Conservation (phyloP, 2,329 filamentous ascomycete genomes). For the Periglandula ipomoeae region DNA sequence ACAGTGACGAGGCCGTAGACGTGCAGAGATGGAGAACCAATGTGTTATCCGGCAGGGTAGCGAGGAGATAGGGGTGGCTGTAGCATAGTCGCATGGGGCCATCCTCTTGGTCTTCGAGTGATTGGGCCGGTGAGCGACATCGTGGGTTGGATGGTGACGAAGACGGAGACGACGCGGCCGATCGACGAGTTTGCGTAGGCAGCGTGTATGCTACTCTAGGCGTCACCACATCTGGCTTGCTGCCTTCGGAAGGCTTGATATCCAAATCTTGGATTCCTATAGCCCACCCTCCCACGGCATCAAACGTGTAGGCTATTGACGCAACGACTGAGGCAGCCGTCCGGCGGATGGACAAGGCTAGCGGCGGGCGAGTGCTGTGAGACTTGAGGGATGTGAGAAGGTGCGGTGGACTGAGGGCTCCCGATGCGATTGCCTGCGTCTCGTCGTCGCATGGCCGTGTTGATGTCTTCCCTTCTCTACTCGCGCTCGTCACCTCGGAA, state of each 20-base stretch:
- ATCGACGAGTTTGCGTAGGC: constrained; percentile 19
- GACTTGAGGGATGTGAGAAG: constrained; percentile 74
- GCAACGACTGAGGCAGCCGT: constrained; percentile 58
- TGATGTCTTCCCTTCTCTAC: not conserved
- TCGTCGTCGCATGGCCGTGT: not conserved
- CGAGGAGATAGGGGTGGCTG: constrained; percentile 75
- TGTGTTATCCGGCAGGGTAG: constrained; percentile 80
- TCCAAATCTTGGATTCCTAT: constrained; percentile 86
- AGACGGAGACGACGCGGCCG: constrained; percentile 9
- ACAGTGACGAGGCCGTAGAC: constrained; percentile 56
- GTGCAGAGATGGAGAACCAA: constrained; percentile 73
- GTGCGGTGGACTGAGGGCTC: constrained; percentile 17
- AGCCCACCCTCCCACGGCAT: constrained; percentile 73
- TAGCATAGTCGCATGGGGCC: constrained; percentile 60
- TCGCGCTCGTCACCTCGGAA: not conserved
- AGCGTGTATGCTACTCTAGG: constrained; percentile 28
- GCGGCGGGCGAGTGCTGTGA: constrained; percentile 65
- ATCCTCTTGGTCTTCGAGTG: constrained; percentile 13
- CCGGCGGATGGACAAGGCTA: constrained; percentile 74
- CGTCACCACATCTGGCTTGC: constrained; percentile 20
- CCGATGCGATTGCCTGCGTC: not conserved
- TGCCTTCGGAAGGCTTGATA: constrained; percentile 33
- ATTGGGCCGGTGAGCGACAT: constrained; percentile 7
- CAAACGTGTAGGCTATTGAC: constrained; percentile 78
- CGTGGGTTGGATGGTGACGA: constrained; percentile 8